Conservation (phyloP, 257 asterid genomes). For the Solanum arcanum region DNA sequence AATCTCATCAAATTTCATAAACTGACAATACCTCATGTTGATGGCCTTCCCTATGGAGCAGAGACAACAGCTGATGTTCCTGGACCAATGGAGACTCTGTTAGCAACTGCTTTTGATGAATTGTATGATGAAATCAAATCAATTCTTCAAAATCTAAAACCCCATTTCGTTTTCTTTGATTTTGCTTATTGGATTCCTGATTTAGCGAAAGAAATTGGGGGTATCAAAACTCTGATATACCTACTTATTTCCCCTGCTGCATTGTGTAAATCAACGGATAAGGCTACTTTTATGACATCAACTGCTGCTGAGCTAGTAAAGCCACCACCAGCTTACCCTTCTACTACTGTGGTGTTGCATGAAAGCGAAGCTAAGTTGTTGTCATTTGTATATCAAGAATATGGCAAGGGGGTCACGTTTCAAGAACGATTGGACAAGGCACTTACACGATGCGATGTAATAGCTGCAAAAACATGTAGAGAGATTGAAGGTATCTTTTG, state of each 20-base stretch:
- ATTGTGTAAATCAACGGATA: no score
- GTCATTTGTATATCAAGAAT: no score
- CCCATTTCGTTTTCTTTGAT: conserved; percentile 40
- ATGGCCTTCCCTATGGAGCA: conserved; percentile 36
- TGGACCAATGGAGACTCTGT: not conserved
- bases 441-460: not conserved
- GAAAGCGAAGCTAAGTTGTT: not conserved
- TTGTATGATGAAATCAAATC: conserved; percentile 18
- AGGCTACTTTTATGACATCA: no score
- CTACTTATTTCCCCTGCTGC: no score
- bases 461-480: not conserved
- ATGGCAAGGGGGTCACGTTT: no score
- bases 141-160: conserved; percentile 11
- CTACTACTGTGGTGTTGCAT: no score
- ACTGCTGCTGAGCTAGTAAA: no score
- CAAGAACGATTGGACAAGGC: no score
- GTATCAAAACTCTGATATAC: conserved; percentile 27
- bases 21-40: conserved; percentile 32
- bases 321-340: no score
- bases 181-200: conserved; percentile 39
- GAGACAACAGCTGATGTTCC: conserved; percentile 45
- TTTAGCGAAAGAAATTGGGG: conserved; percentile 13
- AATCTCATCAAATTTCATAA: conserved; percentile 22
- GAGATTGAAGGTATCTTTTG: conserved; percentile 16
- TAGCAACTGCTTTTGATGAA: conserved; percentile 34